Conservation (phyloP, 495 filamentous ascomycete species). For the Penicillium argentinense region DNA sequence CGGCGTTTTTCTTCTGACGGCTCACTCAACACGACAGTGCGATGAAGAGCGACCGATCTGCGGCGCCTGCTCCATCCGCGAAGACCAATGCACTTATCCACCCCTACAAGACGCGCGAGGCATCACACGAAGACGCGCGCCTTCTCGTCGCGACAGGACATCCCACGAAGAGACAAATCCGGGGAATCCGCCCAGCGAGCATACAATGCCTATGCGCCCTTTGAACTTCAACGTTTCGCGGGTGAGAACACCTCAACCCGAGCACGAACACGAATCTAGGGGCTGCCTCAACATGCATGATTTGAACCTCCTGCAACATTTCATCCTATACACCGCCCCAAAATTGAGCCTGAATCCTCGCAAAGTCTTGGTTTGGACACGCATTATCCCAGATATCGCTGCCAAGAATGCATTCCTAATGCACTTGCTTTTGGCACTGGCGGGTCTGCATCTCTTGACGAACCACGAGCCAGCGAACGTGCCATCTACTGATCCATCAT, state of each 20-base stretch:
- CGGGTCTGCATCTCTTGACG: slow-evolving; percentile 19
- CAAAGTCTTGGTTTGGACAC: slow-evolving; percentile 19
- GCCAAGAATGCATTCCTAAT: slow-evolving; percentile 11
- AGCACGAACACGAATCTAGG: neutral
- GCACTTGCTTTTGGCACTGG: slow-evolving; percentile 24
- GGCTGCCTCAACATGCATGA: slow-evolving; percentile 21
- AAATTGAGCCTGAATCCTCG: slow-evolving; percentile 14
- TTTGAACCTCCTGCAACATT: slow-evolving; percentile 20
- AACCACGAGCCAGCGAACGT: neutral
- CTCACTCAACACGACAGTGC: too few relatives aligned
- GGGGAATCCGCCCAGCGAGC: neutral
- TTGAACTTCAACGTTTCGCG: slow-evolving; percentile 7
- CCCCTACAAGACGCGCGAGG: slow-evolving; percentile 4
- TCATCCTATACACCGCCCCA: slow-evolving; percentile 23
- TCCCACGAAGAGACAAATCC: neutral
- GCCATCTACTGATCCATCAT: neutral
- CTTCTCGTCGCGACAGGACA: neutral
- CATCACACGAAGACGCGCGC: neutral
- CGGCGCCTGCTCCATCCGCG: slow-evolving; percentile 19
- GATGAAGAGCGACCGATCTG: slow-evolving; percentile 27
- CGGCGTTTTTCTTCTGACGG: too few relatives aligned
- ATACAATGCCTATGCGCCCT: slow-evolving; percentile 1
- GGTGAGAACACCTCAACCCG: neutral
- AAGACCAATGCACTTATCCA: slow-evolving; percentile 19
- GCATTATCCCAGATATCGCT: slow-evolving; percentile 19